Conservation (phyloP, 225 moss, liverwort and hornwort genomes). For the Takakia lepidozioides region DNA sequence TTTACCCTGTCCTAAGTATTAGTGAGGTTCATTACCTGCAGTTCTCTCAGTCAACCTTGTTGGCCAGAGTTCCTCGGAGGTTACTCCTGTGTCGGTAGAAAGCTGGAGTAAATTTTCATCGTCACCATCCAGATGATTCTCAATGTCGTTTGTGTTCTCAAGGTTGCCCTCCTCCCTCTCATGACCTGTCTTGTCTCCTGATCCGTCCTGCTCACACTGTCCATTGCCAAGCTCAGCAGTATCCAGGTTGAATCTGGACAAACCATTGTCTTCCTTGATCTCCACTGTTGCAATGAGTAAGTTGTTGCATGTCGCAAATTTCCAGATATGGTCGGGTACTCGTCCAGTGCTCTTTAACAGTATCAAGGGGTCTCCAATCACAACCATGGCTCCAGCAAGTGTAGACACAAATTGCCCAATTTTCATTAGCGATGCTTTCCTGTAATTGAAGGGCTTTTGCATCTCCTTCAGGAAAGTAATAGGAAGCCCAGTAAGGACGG, state of each 20-base stretch:
- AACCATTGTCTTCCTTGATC: not conserved
- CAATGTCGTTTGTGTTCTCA: too few species aligned
- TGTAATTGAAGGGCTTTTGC: conserved; percentile 1
- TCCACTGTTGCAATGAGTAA: conserved; percentile 9
- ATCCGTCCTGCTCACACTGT: too few species aligned
- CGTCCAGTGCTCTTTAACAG: conserved; percentile 4
- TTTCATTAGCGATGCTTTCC: not conserved
- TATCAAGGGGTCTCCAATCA: conserved; percentile 7
- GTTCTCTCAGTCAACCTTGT: too few species aligned
- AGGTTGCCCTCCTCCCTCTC: too few species aligned
- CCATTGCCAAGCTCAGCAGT: too few species aligned
- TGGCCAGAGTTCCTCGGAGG: too few species aligned
- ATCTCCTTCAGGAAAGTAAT: conserved; percentile 2
- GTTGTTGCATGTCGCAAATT: conserved; percentile 1
- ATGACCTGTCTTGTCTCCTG: too few species aligned
- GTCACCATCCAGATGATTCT: too few species aligned
- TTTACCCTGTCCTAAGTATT: too few species aligned
- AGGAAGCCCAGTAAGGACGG: conserved; percentile 8
- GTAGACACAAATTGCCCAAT: not conserved
- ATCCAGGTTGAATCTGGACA: conserved; percentile 6
- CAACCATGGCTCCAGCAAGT: conserved; percentile 3
- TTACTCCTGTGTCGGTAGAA: too few species aligned
- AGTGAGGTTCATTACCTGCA: too few species aligned
- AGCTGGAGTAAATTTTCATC: too few species aligned
- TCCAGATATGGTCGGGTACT: conserved; percentile 5